phyloP scores from a whole-genome alignment of 441 rosid species.

The Eruca vesicaria region DNA sequence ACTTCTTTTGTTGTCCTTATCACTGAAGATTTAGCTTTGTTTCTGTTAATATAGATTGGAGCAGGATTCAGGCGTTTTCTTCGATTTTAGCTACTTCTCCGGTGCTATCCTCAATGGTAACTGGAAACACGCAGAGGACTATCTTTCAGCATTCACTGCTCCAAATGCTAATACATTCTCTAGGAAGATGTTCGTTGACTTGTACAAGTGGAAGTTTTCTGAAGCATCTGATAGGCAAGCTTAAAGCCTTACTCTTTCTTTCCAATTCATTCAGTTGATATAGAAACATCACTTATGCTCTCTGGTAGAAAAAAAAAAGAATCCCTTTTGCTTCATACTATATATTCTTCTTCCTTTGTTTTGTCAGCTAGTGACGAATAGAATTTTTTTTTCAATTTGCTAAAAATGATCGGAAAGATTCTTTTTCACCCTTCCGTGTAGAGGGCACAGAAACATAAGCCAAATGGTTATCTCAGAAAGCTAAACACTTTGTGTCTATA shows the following conservation, averaged over 20 bases:
- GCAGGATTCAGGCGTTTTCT: constrained; percentile 36
- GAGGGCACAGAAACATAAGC: background rate
- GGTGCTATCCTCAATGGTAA: constrained; percentile 23
- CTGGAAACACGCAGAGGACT: constrained; percentile 36
- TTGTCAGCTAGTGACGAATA: background rate
- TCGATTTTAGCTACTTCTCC: constrained; percentile 29
- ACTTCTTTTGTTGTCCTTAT: background rate
- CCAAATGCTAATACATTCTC: constrained; percentile 26
- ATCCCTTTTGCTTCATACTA: background rate
- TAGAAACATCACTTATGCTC: background rate
- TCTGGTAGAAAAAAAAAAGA: background rate
- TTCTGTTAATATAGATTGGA: constrained; percentile 29
- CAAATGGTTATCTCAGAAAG: background rate
- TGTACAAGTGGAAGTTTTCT: constrained; percentile 27
- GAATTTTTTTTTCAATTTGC: background rate
- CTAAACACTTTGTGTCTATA: background rate
- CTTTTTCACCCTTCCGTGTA: background rate
- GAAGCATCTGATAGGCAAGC: constrained; percentile 31
- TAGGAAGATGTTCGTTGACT: constrained; percentile 30
- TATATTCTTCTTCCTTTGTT: background rate
- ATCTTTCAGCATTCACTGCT: constrained; percentile 39
- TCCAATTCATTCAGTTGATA: background rate
- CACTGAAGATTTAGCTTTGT: background rate
- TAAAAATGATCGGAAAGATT: background rate
- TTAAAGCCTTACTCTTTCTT: background rate